Evolutionary conservation across 495 filamentous ascomycete species (phyloP).

Genomic region (Aspergillus sparsus): DNA sequence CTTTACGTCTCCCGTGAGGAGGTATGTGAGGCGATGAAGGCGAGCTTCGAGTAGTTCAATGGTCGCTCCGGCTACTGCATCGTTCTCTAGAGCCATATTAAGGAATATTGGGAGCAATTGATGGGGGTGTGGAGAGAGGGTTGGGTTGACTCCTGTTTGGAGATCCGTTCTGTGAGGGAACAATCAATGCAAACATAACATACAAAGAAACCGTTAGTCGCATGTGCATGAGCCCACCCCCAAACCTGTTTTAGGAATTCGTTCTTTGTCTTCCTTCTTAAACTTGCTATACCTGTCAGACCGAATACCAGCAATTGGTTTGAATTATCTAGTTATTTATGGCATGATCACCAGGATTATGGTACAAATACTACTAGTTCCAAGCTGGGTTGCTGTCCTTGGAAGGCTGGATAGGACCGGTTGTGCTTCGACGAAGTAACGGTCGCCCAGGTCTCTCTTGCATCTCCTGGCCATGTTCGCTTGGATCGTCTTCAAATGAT

Average conservation of each 20-base stretch:
- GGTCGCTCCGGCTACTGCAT: constrained; percentile 52
- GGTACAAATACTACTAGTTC: constrained; percentile 3
- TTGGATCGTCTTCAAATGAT: constrained; percentile 35
- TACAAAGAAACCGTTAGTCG: constrained; percentile 14
- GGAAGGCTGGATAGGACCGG: constrained; percentile 12
- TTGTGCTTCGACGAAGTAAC: constrained; percentile 26
- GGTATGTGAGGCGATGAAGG: constrained; percentile 70
- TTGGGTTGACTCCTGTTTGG: constrained; percentile 1
- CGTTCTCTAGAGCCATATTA: constrained; percentile 42
- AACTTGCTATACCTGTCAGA: not conserved
- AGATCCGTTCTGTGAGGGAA: not conserved
- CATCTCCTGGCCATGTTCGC: constrained; percentile 39
- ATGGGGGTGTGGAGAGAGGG: constrained; percentile 1
- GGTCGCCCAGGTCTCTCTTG: constrained; percentile 33
- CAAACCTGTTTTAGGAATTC: not conserved
- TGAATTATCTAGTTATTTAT: not conserved
- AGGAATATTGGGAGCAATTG: not conserved
- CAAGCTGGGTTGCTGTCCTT: constrained; percentile 9
- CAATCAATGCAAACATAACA: constrained; percentile 23
- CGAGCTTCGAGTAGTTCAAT: constrained; percentile 77
- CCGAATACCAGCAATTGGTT: not conserved
- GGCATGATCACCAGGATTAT: constrained; percentile 2
- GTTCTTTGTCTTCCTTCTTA: not conserved
- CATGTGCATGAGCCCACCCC: not conserved
- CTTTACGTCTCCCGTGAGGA: constrained; percentile 62